Percentiles rank a stretch among this genome's conserved stretches.
These are phyloP conservation scores for Cichorium intybus DNA, from an alignment of 140 eudicot species.

Conservation along the genomic window DNA sequence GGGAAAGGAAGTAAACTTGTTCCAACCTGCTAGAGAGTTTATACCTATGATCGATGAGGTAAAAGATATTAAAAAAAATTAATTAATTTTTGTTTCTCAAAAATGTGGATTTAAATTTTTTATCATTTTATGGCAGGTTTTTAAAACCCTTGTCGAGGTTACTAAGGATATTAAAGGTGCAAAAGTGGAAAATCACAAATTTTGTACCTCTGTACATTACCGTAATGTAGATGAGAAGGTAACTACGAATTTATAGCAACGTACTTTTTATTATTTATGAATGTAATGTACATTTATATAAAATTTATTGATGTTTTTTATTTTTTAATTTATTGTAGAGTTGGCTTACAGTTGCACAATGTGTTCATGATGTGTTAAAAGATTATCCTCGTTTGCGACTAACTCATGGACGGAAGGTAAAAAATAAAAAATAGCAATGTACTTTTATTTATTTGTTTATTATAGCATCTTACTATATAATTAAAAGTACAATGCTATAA, in stretches of 20 bases:
- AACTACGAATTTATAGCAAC: constrained; percentile 6
- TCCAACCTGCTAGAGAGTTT: constrained; percentile 93
- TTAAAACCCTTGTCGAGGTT: constrained; percentile 66
- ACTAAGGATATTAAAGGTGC: constrained; percentile 81
- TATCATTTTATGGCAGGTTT: constrained; percentile 56
- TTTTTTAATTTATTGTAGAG: constrained; percentile 39
- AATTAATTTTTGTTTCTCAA: too few relatives aligned
- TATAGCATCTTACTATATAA: neutral
- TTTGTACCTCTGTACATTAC: constrained; percentile 94
- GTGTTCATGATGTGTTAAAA: constrained; percentile 74
- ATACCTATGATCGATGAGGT: constrained; percentile 88
- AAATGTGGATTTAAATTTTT: neutral
- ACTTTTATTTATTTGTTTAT: neutral
- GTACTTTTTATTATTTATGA: neutral
- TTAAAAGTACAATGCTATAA: neutral
- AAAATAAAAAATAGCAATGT: neutral
- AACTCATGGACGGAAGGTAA: constrained; percentile 95
- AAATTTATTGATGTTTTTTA: constrained; percentile 1
- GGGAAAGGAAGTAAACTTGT: constrained; percentile 71
- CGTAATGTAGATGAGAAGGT: constrained; percentile 97
- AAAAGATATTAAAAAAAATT: too few relatives aligned
- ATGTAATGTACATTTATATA: too few relatives aligned
- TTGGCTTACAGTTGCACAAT: constrained; percentile 81
- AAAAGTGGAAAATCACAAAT: constrained; percentile 86
- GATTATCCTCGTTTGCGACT: constrained; percentile 74